Base-by-base conservation (phyloP, 108 stramenopile genomes). In the Epipyxis sp. region DNA sequence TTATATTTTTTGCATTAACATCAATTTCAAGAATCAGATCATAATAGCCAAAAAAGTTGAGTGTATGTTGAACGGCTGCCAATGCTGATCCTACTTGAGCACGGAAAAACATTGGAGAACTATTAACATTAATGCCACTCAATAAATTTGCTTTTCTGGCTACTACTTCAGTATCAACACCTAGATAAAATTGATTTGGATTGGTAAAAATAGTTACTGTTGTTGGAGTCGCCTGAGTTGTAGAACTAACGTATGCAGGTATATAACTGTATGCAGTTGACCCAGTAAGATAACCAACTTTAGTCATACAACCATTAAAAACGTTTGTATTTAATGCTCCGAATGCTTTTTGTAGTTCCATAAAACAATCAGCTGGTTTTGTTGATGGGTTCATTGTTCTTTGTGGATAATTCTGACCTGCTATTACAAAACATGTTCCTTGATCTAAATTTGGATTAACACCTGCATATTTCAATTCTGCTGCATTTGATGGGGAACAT, bases 381-480 rank as follows among this genome's bases (percentile, higher is more conserved):
- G 16, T 57, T 57, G 54, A 16, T 57, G n/a, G n/a, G n/a, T 57
- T 16, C 25, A 57, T 25, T 57, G 54, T 16, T 57, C 54, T 57
- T 57, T 57, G 54, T 20, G 54, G 54, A 57, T 57, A 57, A 57
- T 16, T 20, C 25, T 16, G 16, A 57, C 54, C n/a, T n/a, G n/a
- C 54, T 20, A 20, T 57, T 20, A 57, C 54, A 57, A 57, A 20
- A 57, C 16, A 57, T 57, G 16, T 16, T 25, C 54, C 16, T 20
- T 16, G 25, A 57, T 57, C 54, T 57, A 57, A 57, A 57, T 57
- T 57, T 20, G 54, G 54, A 57, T 57, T 57, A 57, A 57, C 54
- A 57, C 54, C 54, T 20, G 54, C 54, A 57, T 20, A 57, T 57
- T 16, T 25, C 16, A 16, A 16, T 20, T 57, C 54, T 20, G 25